phyloP scores from a whole-genome alignment of 164 flowering plant genomes.

The Vitis cinerea region DNA sequence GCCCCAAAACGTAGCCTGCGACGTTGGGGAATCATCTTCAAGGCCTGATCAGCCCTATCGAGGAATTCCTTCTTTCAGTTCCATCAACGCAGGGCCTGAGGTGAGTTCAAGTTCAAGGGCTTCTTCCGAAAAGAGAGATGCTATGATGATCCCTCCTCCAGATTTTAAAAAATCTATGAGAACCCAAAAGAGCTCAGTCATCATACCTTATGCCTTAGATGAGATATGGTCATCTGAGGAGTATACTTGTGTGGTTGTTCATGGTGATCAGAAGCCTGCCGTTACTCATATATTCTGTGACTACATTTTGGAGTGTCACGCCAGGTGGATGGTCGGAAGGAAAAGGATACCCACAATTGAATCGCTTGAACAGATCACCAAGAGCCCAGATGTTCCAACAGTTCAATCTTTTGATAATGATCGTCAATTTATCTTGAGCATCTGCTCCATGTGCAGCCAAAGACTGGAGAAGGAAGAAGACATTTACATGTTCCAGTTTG shows the following conservation, averaged over 20 bases:
- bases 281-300: slow-evolving; percentile 37
- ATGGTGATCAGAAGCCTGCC: slow-evolving; percentile 35
- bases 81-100: too few relatives aligned
- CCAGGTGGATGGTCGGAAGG: slow-evolving; percentile 8
- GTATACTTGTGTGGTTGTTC: slow-evolving; percentile 33
- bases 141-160: too few relatives aligned
- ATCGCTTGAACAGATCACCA: slow-evolving; percentile 1
- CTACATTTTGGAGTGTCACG: slow-evolving; percentile 28
- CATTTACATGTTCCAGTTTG: slow-evolving; percentile 67
- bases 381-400: slow-evolving; percentile 1
- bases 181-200: too few relatives aligned
- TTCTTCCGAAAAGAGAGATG: too few relatives aligned
- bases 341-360: not conserved
- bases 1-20: too few relatives aligned
- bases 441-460: slow-evolving; percentile 63
- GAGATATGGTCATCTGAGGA: slow-evolving; percentile 40
- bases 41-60: too few relatives aligned
- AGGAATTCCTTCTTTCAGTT: too few relatives aligned
- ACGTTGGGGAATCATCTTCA: too few relatives aligned
- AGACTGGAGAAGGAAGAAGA: slow-evolving; percentile 55
- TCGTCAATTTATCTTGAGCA: slow-evolving; percentile 35
- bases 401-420: slow-evolving; percentile 25
- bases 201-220: not conserved
- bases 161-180: too few relatives aligned
- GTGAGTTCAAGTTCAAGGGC: too few relatives aligned